phyloP scores from a whole-genome alignment of 441 rosid genomes.

The Heliophila coronopifolia region DNA sequence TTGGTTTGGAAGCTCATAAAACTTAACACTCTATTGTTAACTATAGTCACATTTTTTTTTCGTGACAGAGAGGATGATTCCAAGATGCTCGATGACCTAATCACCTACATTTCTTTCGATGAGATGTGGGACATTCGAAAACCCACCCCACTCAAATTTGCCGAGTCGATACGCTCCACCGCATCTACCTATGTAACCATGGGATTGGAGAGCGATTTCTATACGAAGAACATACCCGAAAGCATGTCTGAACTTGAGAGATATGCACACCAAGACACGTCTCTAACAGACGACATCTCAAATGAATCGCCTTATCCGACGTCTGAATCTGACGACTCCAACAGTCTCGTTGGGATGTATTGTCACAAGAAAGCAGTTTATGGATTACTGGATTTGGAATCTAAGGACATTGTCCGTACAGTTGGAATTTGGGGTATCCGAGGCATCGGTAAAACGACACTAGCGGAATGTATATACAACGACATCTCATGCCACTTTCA shows the following conservation, averaged over 20 bases:
- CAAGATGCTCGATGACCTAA: slow-evolving; percentile 1
- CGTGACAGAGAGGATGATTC: slow-evolving; percentile 16
- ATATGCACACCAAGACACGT: neutral
- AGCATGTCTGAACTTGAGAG: neutral
- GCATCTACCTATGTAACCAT: too few species aligned
- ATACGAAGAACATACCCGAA: neutral
- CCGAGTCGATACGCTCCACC: too few species aligned
- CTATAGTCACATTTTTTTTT: too few species aligned
- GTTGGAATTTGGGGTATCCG: slow-evolving; percentile 3
- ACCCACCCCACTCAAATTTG: too few species aligned
- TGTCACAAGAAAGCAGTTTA: neutral
- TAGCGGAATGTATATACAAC: neutral
- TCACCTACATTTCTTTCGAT: neutral
- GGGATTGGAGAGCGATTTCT: too few species aligned
- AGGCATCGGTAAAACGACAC: slow-evolving; percentile 9
- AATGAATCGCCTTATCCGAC: neutral
- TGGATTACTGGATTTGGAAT: neutral
- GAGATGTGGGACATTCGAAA: too few species aligned
- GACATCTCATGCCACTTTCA: neutral
- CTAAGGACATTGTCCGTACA: neutral
- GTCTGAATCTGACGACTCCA: neutral
- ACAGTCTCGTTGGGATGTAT: neutral
- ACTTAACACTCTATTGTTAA: too few species aligned
- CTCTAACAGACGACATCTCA: neutral
- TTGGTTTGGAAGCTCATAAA: too few species aligned